Percentiles rank a stretch among this genome's conserved stretches.
Evolutionary conservation across 169 alveolate genomes (phyloP).

Genomic region (Eimeria acervulina): DNA sequence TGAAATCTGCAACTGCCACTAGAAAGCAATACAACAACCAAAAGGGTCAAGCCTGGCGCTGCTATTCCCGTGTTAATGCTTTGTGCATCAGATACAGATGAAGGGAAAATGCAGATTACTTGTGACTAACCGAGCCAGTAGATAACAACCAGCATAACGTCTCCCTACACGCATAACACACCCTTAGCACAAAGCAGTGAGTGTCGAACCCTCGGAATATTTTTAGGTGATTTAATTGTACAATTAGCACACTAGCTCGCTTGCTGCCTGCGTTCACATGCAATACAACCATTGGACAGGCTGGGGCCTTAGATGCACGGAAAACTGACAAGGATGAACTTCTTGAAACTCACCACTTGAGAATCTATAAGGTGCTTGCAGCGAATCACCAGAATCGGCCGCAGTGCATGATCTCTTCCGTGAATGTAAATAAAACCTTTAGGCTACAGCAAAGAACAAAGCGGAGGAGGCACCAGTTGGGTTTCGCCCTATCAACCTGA

Average conservation of each 20-base stretch:
- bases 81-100: neutral
- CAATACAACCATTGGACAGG: neutral
- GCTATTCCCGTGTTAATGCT: neutral
- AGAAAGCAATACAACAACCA: neutral
- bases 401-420: conserved; percentile 86
- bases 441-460: conserved; percentile 43
- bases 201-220: neutral
- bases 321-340: neutral
- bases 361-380: conserved; percentile 70
- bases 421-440: conserved; percentile 87
- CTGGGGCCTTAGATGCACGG: neutral
- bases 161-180: conserved; percentile 62
- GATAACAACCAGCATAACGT: conserved; percentile 75
- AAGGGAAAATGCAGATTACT: neutral
- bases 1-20: neutral
- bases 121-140: conserved; percentile 85
- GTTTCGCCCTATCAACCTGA: neutral
- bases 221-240: no score
- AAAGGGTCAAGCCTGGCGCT: neutral
- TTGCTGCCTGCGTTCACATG: neutral
- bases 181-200: neutral
- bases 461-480: neutral
- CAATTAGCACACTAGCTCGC: neutral
- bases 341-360: conserved; percentile 63
- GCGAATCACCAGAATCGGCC: conserved; percentile 88